phyloP scores from a whole-genome alignment of 768 basidiomycete species.

The Russula brevipes region DNA sequence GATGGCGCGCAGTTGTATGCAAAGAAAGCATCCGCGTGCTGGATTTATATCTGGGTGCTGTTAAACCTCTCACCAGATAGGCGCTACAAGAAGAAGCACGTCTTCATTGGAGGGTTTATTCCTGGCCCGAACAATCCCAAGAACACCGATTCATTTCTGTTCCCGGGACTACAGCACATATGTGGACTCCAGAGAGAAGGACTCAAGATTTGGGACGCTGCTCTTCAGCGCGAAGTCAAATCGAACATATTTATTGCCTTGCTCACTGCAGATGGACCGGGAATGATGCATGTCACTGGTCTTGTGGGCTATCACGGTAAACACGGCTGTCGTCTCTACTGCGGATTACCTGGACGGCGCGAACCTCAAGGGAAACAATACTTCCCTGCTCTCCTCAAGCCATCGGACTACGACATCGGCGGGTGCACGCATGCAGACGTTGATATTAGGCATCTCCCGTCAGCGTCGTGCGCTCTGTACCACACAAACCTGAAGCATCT shows the following conservation, averaged over 20 bases:
- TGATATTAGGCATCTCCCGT: no score
- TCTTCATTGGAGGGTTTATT: no score
- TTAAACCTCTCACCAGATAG: no score
- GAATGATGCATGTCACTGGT: no score
- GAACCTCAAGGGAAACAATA: background rate
- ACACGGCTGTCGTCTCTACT: conserved; percentile 34
- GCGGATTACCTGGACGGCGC: background rate
- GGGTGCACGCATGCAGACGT: background rate
- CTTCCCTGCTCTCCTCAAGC: background rate
- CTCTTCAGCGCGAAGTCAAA: background rate
- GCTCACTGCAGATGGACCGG: conserved; percentile 12
- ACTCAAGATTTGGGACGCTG: conserved; percentile 29
- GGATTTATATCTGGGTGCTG: conserved; percentile 39
- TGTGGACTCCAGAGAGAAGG: conserved; percentile 30
- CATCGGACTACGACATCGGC: background rate
- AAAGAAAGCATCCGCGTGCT: conserved; percentile 10
- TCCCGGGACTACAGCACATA: conserved; percentile 34
- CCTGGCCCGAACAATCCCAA: no score
- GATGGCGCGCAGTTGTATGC: no score
- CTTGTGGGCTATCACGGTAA: conserved; percentile 9
- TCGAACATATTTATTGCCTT: conserved; percentile 19
- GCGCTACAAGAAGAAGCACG: no score
- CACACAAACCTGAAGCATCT: no score
- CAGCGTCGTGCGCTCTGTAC: no score
- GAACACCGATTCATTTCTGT: conserved; percentile 8